phyloP scores from a whole-genome alignment of 164 flowering plant genomes.

The Vitis riparia region DNA sequence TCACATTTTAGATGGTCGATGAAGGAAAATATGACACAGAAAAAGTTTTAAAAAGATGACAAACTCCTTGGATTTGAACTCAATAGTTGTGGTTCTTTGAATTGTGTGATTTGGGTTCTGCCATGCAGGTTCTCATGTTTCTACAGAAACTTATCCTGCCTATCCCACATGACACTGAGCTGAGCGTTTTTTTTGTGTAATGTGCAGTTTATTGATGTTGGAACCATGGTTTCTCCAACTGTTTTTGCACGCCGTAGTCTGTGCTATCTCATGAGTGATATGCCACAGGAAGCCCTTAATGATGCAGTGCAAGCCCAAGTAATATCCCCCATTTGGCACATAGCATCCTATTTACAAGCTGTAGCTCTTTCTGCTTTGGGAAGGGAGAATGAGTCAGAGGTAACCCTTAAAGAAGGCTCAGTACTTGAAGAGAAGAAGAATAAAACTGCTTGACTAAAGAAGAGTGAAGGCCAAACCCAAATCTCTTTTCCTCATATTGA shows the following conservation, averaged over 20 bases:
- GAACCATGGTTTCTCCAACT: slow-evolving; percentile 92
- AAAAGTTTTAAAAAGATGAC: neutral
- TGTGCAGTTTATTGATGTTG: slow-evolving; percentile 86
- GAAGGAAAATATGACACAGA: too few species aligned
- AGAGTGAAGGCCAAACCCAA: neutral
- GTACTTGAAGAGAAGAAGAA: slow-evolving; percentile 58
- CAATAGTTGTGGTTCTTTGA: neutral
- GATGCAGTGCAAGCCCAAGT: slow-evolving; percentile 92
- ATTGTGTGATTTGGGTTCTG: neutral
- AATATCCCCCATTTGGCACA: slow-evolving; percentile 77
- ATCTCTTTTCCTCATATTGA: neutral
- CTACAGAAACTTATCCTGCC: neutral
- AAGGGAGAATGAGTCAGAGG: slow-evolving; percentile 75
- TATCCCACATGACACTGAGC: neutral
- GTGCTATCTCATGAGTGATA: slow-evolving; percentile 68
- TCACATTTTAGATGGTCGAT: too few species aligned
- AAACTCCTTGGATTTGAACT: neutral
- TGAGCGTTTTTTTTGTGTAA: slow-evolving; percentile 11
- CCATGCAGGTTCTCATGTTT: neutral
- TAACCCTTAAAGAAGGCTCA: slow-evolving; percentile 76
- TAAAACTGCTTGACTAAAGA: slow-evolving; percentile 14
- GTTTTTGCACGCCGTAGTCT: slow-evolving; percentile 88
- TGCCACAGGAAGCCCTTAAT: slow-evolving; percentile 79
- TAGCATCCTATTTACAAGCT: slow-evolving; percentile 84
- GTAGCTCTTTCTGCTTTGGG: slow-evolving; percentile 67